Evolutionary conservation across 1,139 yeast genomes (phyloP), one percentile per base, ranked within the genome.

Genomic region (Nakaseomyces delphensis): DNA sequence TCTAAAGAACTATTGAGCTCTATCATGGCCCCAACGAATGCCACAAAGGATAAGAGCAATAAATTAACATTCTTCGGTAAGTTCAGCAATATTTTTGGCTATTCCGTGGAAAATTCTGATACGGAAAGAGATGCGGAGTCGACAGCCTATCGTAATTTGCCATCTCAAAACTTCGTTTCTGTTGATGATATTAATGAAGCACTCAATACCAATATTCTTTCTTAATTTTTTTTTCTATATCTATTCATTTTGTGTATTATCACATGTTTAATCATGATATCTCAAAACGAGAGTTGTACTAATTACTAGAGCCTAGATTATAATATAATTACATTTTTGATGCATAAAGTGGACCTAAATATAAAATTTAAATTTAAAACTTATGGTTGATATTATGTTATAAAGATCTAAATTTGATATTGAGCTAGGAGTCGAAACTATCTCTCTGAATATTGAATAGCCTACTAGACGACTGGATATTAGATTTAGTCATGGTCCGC

Each of bases 141-240:
- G 4, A 31, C 6, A 11, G 5, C 7, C 6, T 18, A 21, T 9
- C 14, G 15, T 4, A 21, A 20, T 9, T n/a, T 35, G 5, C 39
- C 30, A 24, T 24, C 23, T 25, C 29, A 40, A 30, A 35, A 33
- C 24, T 19, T 13, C 1, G 39, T 40, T 15, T 40, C 43, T 3
- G 24, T 40, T 47, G 63, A 66, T 4, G 73, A 71, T 5, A 52
- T 72, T 23, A 57, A 59, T 43, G 75, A 70, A 30, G 76, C 76
- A 1, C 54, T 71, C 30, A 59, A 60, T 38, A 59, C 65, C 27
- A 60, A 62, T n/a, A 42, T 56, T 14, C 37, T 49, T 7, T 33
- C 47, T 14, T 40, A 41, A 27, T 13, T 27, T 16, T 8, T 20
- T 6, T n/a, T n/a, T n/a, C n/a, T n/a, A n/a, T n/a, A n/a, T n/a